Evolutionary conservation across 257 asterid genomes (phyloP).

Genomic region (Linderniella brevidens): DNA sequence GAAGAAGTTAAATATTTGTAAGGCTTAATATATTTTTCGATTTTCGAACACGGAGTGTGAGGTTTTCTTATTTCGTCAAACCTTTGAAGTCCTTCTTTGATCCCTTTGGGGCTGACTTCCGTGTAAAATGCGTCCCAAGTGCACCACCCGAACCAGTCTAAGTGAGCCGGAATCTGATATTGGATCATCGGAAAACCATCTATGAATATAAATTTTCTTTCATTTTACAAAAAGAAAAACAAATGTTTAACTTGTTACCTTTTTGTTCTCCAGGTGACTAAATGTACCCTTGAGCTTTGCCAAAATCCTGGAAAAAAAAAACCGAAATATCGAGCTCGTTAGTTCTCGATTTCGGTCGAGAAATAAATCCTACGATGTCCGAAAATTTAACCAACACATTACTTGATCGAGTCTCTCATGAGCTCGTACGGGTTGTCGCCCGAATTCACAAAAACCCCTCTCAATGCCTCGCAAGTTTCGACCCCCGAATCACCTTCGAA

Average conservation of each 20-base stretch:
- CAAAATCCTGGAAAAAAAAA: constrained; percentile 18
- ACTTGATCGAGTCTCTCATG: constrained; percentile 39
- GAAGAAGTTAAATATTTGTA: neutral
- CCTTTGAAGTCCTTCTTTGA: constrained; percentile 42
- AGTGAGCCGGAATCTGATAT: constrained; percentile 28
- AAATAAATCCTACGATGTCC: too few species aligned
- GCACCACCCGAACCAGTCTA: constrained; percentile 50
- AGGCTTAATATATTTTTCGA: neutral
- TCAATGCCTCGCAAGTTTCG: constrained; percentile 21
- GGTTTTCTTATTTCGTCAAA: constrained; percentile 1
- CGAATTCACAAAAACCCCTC: constrained; percentile 29
- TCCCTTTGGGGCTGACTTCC: constrained; percentile 26
- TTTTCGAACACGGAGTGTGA: neutral
- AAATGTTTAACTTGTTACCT: too few species aligned
- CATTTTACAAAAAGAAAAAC: too few species aligned
- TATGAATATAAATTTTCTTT: neutral
- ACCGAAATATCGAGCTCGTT: neutral
- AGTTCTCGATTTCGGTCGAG: too few species aligned
- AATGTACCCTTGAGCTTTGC: constrained; percentile 37
- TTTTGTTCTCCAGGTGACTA: constrained; percentile 31
- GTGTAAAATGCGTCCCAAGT: constrained; percentile 44
- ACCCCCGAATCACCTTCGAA: constrained; percentile 27
- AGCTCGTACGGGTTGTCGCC: constrained; percentile 48
- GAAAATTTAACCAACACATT: constrained; percentile 1
- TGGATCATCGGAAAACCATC: constrained; percentile 1